Evolutionary conservation across 805 yeast species (phyloP), one percentile per base, ranked within the genome.

Genomic region (Kodamaea kakaduensis): DNA sequence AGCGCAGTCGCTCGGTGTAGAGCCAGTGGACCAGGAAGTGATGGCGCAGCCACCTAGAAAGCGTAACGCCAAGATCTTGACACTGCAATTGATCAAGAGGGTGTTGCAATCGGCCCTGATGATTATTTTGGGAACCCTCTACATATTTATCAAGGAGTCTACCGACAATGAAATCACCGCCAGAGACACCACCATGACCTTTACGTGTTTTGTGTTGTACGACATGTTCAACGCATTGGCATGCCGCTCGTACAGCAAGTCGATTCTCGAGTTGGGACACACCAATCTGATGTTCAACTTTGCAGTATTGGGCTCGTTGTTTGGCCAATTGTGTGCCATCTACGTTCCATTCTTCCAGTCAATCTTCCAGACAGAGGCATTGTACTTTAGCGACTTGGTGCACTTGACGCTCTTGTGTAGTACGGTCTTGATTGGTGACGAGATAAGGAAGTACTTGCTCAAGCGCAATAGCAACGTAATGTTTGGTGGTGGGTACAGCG

Each of bases 131-230:
- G 99, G 98, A 28, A 93, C 99, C 0, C 72, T 89, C 60, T 84
- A 81, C 52, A 84, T 93, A 13, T 93, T 88, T 57, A 66, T 85
- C 28, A 74, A 77, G 43, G 97, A 90, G 59, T 87, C 90, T 95
- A 73, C 77, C 15, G 95, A 86, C 49, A 75, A 78, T 18, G 75
- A 73, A 42, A 80, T 90, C 38, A 88, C 97, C 2, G 81, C 90
- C 9, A 82, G 98, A 62, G 98, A 93, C 57, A 93, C 98, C 14
- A 93, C 99, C 1, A 93, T 93, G 98, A 90, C 98, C 0, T 93
- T 93, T 55, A 93, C 97, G 0, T 86, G 97, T 56, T 93, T 93
- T 63, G 98, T 93, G 8, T 69, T 90, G 38, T 93, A 81, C 53
- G 99, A 93, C 60, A 84, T 93, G 94, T 93, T 93, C 67, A 93